Base-by-base conservation (phyloP, 2,329 filamentous ascomycete genomes). In the Cladophialophora yegresii region DNA sequence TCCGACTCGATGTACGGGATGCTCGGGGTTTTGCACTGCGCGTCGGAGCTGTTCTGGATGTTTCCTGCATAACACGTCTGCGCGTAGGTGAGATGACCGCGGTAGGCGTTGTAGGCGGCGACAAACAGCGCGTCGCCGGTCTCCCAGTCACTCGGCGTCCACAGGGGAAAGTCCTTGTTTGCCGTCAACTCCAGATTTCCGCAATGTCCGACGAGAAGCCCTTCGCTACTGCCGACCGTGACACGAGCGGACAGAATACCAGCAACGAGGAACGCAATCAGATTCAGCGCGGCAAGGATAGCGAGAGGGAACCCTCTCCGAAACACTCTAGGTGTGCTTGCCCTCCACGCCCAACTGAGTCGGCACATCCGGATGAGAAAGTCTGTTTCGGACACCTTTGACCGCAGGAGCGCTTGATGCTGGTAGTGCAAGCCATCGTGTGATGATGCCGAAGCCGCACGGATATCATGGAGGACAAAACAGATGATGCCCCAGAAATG, bases 401-500 rank as follows among this genome's bases (percentile, higher is more conserved):
- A 49, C n/a, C 51, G 59, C 8, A 62, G 50, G 16, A 62, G 26
- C 13, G 59, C 59, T 28, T 62, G 59, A 26, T 57, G 59, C 32
- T 62, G 59, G 30, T 55, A 56, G 23, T 62, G 50, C 20, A 62
- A 50, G 13, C 59, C 59, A 56, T 62, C 59, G 50, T 47, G 28
- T 26, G 50, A 56, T 4, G 16, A 56, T 4, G 16, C 20, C 22
- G 13, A 33, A n/a, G 10, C 9, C 40, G 40, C n/a, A 2, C n/a
- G 40, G n/a, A 43, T 12, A 40, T 61, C 23, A 43, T 61, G 28
- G 4, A 55, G 47, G n/a, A 36, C 33, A 56, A 56, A 62, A 32
- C 59, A 57, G 23, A 62, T 47, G 16, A 56, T 56, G 4, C 59
- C 59, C 59, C 59, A 62, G 50, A 62, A 56, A 26, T 51, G 59